These are phyloP conservation scores for Cladosporium austrohemisphaericum DNA, from an alignment of 2,329 filamentous ascomycete species.

Conservation along the genomic window DNA sequence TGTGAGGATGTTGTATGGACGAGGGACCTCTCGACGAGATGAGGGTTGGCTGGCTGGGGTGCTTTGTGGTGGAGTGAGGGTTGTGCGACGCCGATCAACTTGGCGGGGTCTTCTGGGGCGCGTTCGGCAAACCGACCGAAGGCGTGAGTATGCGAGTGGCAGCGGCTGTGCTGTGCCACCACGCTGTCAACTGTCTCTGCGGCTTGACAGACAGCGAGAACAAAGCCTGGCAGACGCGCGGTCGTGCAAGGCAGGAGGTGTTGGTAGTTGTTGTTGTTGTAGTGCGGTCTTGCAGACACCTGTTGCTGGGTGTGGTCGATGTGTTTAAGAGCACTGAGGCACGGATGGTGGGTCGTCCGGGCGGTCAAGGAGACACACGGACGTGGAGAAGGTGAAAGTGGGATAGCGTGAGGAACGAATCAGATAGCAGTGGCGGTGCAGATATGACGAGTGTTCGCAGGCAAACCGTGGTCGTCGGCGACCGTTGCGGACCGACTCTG, in stretches of 20 bases:
- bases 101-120: slow-evolving; percentile 11
- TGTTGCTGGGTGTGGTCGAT: neutral
- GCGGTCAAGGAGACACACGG: slow-evolving; percentile 10
- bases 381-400: slow-evolving; percentile 2
- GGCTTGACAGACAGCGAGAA: neutral
- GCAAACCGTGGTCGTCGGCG: slow-evolving; percentile 10
- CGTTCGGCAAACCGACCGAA: slow-evolving; percentile 8
- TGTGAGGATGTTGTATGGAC: neutral
- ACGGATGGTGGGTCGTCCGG: slow-evolving; percentile 2
- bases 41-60: neutral
- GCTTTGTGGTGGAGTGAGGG: slow-evolving; percentile 13
- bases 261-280: neutral
- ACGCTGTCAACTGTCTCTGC: slow-evolving; percentile 13
- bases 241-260: neutral
- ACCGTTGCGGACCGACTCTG: neutral
- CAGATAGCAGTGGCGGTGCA: slow-evolving; percentile 9
- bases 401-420: neutral
- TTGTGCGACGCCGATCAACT: slow-evolving; percentile 15
- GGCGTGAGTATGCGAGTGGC: neutral
- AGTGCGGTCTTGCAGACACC: neutral
- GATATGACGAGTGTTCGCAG: slow-evolving; percentile 5
- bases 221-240: slow-evolving; percentile 4
- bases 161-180: slow-evolving; percentile 5
- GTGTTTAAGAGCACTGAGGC: neutral
- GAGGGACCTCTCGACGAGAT: neutral